Conservation (phyloP, 108 stramenopile genomes). For the Skeletonema costatum region DNA sequence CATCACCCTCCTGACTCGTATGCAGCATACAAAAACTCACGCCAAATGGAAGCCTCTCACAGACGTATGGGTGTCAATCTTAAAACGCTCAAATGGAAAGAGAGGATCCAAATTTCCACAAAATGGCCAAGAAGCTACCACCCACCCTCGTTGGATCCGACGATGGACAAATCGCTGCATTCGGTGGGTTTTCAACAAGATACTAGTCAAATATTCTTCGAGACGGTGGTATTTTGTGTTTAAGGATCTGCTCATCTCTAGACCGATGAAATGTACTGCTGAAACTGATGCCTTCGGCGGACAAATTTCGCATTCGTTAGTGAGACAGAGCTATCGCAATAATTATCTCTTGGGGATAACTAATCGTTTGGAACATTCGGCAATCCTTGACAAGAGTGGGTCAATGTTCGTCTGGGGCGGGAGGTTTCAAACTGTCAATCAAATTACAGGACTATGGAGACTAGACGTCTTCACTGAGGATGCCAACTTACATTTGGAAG, state of each 20-base stretch:
- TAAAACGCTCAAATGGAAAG: constrained; percentile 33
- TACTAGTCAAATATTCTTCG: constrained; percentile 8
- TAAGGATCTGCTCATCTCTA: constrained; percentile 34
- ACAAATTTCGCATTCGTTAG: constrained; percentile 8
- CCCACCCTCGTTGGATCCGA: constrained; percentile 40
- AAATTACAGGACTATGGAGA: constrained; percentile 46
- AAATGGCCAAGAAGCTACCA: constrained; percentile 45
- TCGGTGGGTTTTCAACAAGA: constrained; percentile 49
- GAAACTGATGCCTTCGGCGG: constrained; percentile 15
- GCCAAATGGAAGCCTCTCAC: constrained; percentile 34
- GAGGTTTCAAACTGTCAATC: constrained; percentile 31
- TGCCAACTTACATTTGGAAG: constrained; percentile 13
- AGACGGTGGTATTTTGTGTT: constrained; percentile 50
- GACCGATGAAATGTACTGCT: constrained; percentile 27
- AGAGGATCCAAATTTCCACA: constrained; percentile 28
- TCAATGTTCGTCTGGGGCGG: constrained; percentile 52
- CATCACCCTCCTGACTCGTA: constrained; percentile 24
- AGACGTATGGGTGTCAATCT: constrained; percentile 51
- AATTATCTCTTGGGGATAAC: constrained; percentile 10
- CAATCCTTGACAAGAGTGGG: constrained; percentile 38
- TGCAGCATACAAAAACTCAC: constrained; percentile 26
- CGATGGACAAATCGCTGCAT: constrained; percentile 32
- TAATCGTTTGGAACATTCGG: constrained; percentile 43
- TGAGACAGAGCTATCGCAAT: constrained; percentile 5
- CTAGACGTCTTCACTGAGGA: constrained; percentile 41